These are phyloP conservation scores for Euphorbia corollata DNA, from an alignment of 441 rosid species.

Conservation along the genomic window DNA sequence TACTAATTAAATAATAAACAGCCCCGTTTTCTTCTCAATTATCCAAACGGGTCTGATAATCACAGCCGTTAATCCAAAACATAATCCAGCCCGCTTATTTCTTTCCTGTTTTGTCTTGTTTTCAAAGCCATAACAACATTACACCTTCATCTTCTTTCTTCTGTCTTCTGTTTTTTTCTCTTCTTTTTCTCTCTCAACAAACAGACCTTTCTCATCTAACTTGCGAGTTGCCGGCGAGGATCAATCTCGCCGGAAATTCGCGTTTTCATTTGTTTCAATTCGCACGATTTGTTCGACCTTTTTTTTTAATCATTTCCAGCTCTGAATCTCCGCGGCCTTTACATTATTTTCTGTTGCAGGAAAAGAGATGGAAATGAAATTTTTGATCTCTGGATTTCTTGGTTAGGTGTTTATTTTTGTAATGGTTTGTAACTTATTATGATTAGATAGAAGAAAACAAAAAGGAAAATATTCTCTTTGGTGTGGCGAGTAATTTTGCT, in stretches of 20 bases:
- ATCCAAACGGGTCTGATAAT: slow-evolving; percentile 25
- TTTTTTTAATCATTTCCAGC: not conserved
- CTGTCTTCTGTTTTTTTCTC: not conserved
- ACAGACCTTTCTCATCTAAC: not conserved
- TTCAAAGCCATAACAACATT: slow-evolving; percentile 18
- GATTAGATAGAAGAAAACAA: slow-evolving; percentile 27
- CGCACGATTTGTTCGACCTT: not conserved
- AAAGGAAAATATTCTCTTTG: slow-evolving; percentile 21
- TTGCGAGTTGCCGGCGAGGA: slow-evolving; percentile 41
- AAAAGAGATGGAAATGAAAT: slow-evolving; percentile 15
- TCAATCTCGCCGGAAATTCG: slow-evolving; percentile 43
- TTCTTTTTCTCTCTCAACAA: slow-evolving; percentile 1
- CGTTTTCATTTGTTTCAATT: not conserved
- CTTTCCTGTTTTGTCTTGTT: slow-evolving; percentile 37
- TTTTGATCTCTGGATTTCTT: not conserved
- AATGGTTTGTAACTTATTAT: slow-evolving; percentile 20
- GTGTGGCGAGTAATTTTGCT: slow-evolving; percentile 33
- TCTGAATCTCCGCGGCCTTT: slow-evolving; percentile 2
- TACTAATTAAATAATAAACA: no score
- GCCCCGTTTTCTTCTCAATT: no score
- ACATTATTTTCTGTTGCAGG: slow-evolving; percentile 4
- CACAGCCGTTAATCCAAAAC: slow-evolving; percentile 21
- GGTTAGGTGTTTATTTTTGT: slow-evolving; percentile 4
- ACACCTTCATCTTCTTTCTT: slow-evolving; percentile 1
- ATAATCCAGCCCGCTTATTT: slow-evolving; percentile 28